A percentile compares a stretch with the other conserved stretches of the same genome.
These are phyloP conservation scores for Hordeum pubiflorum DNA, from an alignment of 202 grass and related monocot genomes.

Conservation along the genomic window DNA sequence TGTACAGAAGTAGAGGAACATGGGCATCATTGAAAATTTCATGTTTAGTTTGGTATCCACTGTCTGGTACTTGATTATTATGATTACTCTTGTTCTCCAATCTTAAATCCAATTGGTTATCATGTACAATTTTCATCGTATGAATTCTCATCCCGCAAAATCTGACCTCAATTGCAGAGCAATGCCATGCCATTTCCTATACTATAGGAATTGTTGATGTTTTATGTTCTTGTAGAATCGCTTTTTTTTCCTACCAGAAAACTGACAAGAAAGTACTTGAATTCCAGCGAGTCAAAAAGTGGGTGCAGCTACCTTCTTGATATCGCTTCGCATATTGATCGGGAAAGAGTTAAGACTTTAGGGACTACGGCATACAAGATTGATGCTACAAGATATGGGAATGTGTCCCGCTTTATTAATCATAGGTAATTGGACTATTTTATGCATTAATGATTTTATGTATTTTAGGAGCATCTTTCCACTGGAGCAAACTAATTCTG, in stretches of 20 bases:
- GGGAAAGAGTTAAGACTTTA: slow-evolving; percentile 36
- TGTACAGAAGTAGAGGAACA: background rate
- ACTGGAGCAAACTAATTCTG: slow-evolving; percentile 4
- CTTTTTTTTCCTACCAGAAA: slow-evolving; percentile 11
- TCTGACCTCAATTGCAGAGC: background rate
- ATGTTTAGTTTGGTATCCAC: background rate
- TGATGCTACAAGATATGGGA: slow-evolving; percentile 79
- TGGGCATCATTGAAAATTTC: background rate
- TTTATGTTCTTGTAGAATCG: slow-evolving; percentile 20
- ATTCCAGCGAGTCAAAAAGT: slow-evolving; percentile 45
- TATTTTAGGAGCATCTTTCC: slow-evolving; percentile 6
- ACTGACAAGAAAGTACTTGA: slow-evolving; percentile 8
- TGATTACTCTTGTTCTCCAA: background rate
- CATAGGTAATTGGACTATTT: slow-evolving; percentile 63
- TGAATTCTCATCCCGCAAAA: background rate
- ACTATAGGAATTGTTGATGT: background rate
- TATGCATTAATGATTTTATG: background rate
- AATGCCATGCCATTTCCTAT: background rate
- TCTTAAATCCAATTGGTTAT: background rate
- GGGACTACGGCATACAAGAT: slow-evolving; percentile 48
- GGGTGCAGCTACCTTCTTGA: slow-evolving; percentile 56
- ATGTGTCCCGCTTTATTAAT: slow-evolving; percentile 92
- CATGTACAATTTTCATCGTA: background rate
- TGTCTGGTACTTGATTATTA: background rate
- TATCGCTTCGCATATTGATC: slow-evolving; percentile 57